Percentiles rank a stretch among this genome's conserved stretches.
These are phyloP conservation scores for Diaporthe vexans DNA, from an alignment of 2,329 filamentous ascomycete genomes.

Conservation along the genomic window DNA sequence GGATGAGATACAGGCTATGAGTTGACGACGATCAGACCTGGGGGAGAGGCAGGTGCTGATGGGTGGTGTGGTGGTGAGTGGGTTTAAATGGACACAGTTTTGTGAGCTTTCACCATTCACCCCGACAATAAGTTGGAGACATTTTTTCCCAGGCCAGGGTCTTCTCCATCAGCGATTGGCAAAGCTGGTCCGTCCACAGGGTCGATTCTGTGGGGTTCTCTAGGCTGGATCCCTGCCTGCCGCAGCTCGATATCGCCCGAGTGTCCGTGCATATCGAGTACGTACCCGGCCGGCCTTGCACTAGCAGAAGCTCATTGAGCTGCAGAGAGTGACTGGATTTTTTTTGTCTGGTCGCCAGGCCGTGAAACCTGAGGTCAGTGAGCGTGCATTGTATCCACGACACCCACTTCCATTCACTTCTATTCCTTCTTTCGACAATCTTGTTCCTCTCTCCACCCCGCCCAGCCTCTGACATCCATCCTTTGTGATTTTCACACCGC, in stretches of 20 bases:
- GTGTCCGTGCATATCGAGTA: slow-evolving; percentile 8
- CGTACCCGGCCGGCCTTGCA: background rate
- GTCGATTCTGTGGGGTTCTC: slow-evolving; percentile 9
- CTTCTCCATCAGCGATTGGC: slow-evolving; percentile 21
- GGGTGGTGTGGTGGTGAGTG: slow-evolving; percentile 29
- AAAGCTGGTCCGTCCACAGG: slow-evolving; percentile 22
- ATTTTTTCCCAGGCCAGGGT: slow-evolving; percentile 47
- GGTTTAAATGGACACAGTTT: slow-evolving; percentile 33
- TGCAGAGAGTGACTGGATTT: slow-evolving; percentile 15
- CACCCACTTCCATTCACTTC: slow-evolving; percentile 12
- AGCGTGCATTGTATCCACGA: slow-evolving; percentile 13
- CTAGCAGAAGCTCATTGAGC: slow-evolving; percentile 19
- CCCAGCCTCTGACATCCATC: background rate
- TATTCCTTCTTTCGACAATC: background rate
- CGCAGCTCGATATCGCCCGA: slow-evolving; percentile 12
- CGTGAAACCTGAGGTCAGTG: slow-evolving; percentile 18
- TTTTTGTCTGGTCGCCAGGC: slow-evolving; percentile 14
- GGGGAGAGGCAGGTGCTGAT: background rate
- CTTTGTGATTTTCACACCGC: background rate
- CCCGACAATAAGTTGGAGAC: slow-evolving; percentile 40
- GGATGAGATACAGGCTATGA: slow-evolving; percentile 23
- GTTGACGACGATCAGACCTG: background rate
- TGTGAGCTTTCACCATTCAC: slow-evolving; percentile 15
- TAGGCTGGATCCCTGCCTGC: slow-evolving; percentile 3
- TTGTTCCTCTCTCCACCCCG: background rate